Evolutionary conservation across 139 green algal genomes (phyloP), one percentile per base, ranked within the genome.

Genomic region (Edaphochlamys debaryana): DNA sequence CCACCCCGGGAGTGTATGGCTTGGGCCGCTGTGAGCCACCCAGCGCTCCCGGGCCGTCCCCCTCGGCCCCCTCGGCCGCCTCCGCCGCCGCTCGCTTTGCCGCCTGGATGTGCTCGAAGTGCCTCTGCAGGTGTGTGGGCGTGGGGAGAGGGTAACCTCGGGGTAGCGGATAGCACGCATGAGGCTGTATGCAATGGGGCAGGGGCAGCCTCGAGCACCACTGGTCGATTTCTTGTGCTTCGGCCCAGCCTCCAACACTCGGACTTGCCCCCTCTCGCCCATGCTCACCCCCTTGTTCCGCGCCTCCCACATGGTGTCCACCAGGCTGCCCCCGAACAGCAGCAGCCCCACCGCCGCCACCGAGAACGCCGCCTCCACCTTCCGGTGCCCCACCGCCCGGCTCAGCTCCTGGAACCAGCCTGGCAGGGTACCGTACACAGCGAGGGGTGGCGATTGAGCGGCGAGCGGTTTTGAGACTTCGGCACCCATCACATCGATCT

Each of bases 371-470:
- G 58, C 60, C 75, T 81, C 75, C 75, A 81, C 32, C 75, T 63
- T 62, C 25, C 75, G 60, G 4, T 40, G 8, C 0, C 75, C 75
- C n/a, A 81, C 38, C 20, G 40, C 60, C 2, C 75, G 40, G 41
- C 71, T 60, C n/a, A 81, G 75, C 58, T 81, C 37, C 75, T 81
- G 75, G 58, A 81, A 81, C 75, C 75, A 81, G 32, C 40, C 75
- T 81, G 75, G 19, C 22, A 27, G 11, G n/a, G 60, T 3, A 17
- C 37, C 17, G 64, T 34, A 8, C 15, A 36, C 34, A 37, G 32
- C 19, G 3, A 42, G 42, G 69, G 41, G 2, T 22, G 20, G 30
- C 19, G 41, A 37, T 2, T 41, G 27, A 20, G 0, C 4, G 25
- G 69, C 38, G 25, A 37, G 69, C 27, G 41, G 17, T 15, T 45